Percentiles rank a stretch among this genome's conserved stretches.
Conservation (phyloP, 2,329 filamentous ascomycete species). For the Clarireedia homoeocarpa region DNA sequence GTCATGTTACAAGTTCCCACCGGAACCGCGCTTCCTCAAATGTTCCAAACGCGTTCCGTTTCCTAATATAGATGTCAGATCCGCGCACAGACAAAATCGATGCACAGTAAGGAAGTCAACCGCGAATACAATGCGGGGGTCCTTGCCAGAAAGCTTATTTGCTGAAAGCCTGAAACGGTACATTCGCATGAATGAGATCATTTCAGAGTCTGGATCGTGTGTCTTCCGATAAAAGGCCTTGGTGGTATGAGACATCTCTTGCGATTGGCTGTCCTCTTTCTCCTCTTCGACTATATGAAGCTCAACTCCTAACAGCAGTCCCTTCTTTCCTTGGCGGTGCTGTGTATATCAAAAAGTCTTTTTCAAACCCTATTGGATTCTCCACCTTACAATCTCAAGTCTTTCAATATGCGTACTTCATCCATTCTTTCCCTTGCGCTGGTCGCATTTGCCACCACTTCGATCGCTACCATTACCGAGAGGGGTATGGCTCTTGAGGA, state of each 20-base stretch:
- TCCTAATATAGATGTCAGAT: too few species aligned
- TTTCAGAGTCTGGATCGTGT: not conserved
- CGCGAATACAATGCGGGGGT: not conserved
- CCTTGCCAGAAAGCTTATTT: not conserved
- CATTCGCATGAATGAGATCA: not conserved
- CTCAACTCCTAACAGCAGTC: not conserved
- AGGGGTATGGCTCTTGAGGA: slow-evolving; percentile 1
- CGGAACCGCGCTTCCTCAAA: too few species aligned
- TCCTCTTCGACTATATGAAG: not conserved
- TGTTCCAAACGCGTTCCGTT: too few species aligned
- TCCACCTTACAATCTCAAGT: not conserved
- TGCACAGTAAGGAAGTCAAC: too few species aligned
- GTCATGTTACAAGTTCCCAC: too few species aligned
- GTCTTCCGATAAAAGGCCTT: not conserved
- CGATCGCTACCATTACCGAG: not conserved
- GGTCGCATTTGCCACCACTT: slow-evolving; percentile 6
- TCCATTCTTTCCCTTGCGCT: slow-evolving; percentile 6
- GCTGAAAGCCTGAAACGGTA: not conserved
- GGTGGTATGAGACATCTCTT: not conserved
- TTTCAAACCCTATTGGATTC: not conserved
- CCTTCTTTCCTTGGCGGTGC: not conserved
- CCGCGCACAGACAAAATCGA: too few species aligned
- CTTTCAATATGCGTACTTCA: slow-evolving; percentile 6
- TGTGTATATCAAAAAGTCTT: not conserved
- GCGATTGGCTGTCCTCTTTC: not conserved